Base-by-base conservation (phyloP, 306 rosid species). In the Castanea sativa region DNA sequence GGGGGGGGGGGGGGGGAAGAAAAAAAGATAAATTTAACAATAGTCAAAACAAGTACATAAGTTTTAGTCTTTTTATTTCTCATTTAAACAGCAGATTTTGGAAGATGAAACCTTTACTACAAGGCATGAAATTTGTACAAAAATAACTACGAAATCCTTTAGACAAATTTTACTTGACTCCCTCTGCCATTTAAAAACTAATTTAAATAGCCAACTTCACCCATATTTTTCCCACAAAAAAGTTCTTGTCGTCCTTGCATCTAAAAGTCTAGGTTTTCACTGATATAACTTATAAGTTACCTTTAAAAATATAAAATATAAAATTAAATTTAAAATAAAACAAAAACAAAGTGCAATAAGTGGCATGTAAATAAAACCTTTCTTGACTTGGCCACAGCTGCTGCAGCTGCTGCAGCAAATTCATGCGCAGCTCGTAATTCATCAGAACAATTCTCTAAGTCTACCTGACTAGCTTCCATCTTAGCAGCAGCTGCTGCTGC, bases 401-500 rank as follows among this genome's bases (percentile, higher is more conserved):
- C 85, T 21, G 83, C 71, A 38, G 86, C 79, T 25, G 90, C 83
- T 38, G 77, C 82, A 58, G 82, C 88, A 60, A 77, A 79, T 27
- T 86, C 85, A 76, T 82, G 81, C 13, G 88, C 89, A 21, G 84
- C 87, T 57, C 52, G 81, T 75, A 83, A 35, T 43, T 86, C 94
- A 5, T 80, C 82, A 0, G 89, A 74, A 79, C 86, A 84, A 69
- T 87, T 87, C 77, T 76, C 21, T 18, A 78, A 90, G 78, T 30
- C 79, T 14, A 85, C 90, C 82, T 88, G 89, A 76, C 71, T 79
- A 73, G 86, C 85, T 68, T 75, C 82, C 86, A 73, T 82, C 29
- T 81, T 81, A 61, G 89, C 92, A 7, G 79, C 88, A 0, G 86
- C 90, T 8, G 82, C 86, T 33, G 84, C 90, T 78, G 94, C 93